Evolutionary conservation across 2,329 filamentous ascomycete genomes (phyloP).

Genomic region (Raffaelea albimanens): DNA sequence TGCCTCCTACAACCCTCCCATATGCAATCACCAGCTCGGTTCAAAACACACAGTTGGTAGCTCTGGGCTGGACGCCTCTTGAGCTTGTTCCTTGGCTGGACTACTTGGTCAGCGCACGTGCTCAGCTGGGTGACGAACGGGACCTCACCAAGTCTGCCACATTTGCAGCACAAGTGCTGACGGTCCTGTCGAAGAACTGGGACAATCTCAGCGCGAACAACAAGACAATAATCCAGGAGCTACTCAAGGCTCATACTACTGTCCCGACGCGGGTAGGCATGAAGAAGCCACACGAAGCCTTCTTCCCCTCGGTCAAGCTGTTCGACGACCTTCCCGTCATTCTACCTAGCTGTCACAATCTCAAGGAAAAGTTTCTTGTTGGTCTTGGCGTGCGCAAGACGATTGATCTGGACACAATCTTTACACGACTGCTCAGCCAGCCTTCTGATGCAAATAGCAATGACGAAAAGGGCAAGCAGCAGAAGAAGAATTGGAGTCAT

Average conservation of each 20-base stretch:
- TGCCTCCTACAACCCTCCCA: constrained; percentile 75
- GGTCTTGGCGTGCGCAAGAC: constrained; percentile 89
- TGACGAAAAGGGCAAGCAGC: not conserved
- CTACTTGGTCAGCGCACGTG: constrained; percentile 63
- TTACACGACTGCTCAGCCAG: constrained; percentile 67
- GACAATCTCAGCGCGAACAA: constrained; percentile 61
- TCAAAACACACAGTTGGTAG: constrained; percentile 58
- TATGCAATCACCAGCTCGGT: constrained; percentile 70
- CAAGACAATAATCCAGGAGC: constrained; percentile 53
- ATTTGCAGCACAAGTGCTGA: constrained; percentile 70
- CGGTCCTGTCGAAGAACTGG: constrained; percentile 81
- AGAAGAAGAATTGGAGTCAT: constrained; percentile 67
- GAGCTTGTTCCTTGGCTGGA: constrained; percentile 79
- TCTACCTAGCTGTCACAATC: constrained; percentile 62
- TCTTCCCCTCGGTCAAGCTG: constrained; percentile 86
- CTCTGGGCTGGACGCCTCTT: constrained; percentile 77
- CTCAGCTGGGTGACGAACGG: constrained; percentile 50
- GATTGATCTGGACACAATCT: constrained; percentile 87
- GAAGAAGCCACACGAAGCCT: constrained; percentile 75
- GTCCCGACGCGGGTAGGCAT: constrained; percentile 90
- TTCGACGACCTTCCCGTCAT: constrained; percentile 81
- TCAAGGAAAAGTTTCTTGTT: constrained; percentile 84
- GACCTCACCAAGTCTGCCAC: constrained; percentile 62
- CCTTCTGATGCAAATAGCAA: constrained; percentile 28
- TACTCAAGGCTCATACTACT: constrained; percentile 60